Evolutionary conservation across 768 basidiomycete genomes (phyloP).

Genomic region (Lactarius deliciosus): DNA sequence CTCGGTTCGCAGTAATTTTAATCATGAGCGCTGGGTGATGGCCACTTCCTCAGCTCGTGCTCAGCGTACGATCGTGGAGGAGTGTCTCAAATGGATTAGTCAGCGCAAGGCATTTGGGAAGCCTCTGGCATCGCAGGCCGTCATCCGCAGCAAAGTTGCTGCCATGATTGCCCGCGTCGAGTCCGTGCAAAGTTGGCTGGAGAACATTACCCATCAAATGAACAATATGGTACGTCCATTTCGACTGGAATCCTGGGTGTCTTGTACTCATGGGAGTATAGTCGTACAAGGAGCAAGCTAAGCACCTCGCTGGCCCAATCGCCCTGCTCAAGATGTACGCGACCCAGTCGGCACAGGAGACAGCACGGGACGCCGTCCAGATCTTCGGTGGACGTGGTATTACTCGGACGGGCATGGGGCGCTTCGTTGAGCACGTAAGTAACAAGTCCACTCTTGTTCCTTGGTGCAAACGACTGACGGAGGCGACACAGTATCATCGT

Average conservation of each 20-base stretch:
- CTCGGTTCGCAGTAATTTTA: constrained; percentile 69
- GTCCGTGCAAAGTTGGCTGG: constrained; percentile 81
- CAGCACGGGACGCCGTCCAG: constrained; percentile 81
- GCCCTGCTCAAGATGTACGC: constrained; percentile 77
- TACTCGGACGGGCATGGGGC: constrained; percentile 80
- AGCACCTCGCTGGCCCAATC: constrained; percentile 75
- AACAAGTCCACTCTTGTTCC: neutral
- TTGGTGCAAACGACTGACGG: constrained; percentile 11
- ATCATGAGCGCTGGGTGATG: constrained; percentile 95
- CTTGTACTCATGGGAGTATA: constrained; percentile 34
- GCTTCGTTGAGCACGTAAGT: constrained; percentile 68
- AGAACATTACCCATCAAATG: constrained; percentile 87
- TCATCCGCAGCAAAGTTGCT: constrained; percentile 86
- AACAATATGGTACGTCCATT: constrained; percentile 61
- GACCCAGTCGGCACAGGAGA: constrained; percentile 74
- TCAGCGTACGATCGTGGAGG: constrained; percentile 74
- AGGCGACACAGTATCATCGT: constrained; percentile 39
- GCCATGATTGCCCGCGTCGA: constrained; percentile 86
- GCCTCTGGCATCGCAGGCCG: constrained; percentile 76
- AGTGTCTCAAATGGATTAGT: constrained; percentile 86
- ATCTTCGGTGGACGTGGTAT: constrained; percentile 87
- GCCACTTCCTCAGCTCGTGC: constrained; percentile 62
- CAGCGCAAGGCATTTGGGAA: constrained; percentile 94
- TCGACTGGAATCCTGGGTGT: constrained; percentile 16
- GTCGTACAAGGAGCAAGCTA: constrained; percentile 72